Evolutionary conservation across 768 basidiomycete species (phyloP).

Genomic region (Rubroboletus satanas): DNA sequence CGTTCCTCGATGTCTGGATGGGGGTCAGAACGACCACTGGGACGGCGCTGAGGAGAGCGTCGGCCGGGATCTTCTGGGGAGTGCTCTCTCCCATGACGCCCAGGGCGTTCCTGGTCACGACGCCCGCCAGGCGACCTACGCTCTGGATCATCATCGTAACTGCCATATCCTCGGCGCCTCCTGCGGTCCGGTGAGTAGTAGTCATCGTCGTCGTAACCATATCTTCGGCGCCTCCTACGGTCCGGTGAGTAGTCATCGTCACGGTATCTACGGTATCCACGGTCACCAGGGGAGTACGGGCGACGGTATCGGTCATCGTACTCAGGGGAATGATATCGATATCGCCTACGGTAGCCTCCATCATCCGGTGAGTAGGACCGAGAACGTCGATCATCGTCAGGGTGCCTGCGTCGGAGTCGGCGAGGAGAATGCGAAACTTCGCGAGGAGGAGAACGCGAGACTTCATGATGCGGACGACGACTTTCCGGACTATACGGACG

Average conservation of each 20-base stretch:
- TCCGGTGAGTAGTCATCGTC: slow-evolving; percentile 14
- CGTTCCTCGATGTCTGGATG: slow-evolving; percentile 9
- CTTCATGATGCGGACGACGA: neutral
- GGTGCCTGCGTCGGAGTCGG: neutral
- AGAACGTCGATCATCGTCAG: slow-evolving; percentile 17
- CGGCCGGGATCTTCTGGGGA: slow-evolving; percentile 12
- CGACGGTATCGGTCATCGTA: slow-evolving; percentile 14
- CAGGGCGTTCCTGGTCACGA: too few species aligned
- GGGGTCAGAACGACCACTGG: slow-evolving; percentile 15
- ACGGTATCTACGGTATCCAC: slow-evolving; percentile 10
- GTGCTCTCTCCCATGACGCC: neutral
- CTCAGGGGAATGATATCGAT: slow-evolving; percentile 8
- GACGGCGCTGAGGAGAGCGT: slow-evolving; percentile 1
- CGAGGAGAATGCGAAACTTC: slow-evolving; percentile 9
- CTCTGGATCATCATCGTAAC: slow-evolving; percentile 6
- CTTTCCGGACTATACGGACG: slow-evolving; percentile 11
- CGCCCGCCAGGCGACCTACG: neutral
- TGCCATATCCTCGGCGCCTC: neutral
- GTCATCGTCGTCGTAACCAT: slow-evolving; percentile 6
- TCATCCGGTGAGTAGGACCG: slow-evolving; percentile 23
- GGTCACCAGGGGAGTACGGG: slow-evolving; percentile 16
- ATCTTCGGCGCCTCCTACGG: slow-evolving; percentile 3
- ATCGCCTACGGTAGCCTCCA: neutral
- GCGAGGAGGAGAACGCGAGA: slow-evolving; percentile 6
- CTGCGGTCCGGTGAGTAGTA: slow-evolving; percentile 14